Conservation (phyloP, 352 stramenopile genomes). For the Globisporangium spiculum region DNA sequence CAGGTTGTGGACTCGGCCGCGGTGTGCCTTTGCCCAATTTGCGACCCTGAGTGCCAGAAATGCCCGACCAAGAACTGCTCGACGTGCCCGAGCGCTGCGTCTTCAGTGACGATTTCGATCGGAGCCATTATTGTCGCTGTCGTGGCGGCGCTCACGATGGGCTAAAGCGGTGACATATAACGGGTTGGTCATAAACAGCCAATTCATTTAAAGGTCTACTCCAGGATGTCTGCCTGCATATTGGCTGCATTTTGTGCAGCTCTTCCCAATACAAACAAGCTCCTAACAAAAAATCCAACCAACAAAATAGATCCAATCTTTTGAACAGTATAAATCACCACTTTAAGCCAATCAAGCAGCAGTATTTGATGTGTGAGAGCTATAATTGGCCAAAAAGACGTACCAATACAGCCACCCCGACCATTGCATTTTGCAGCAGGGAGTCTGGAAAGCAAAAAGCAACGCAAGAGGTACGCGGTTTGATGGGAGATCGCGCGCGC, state of each 20-base stretch:
- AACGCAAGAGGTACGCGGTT: slow-evolving; percentile 1
- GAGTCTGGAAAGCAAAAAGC: slow-evolving; percentile 12
- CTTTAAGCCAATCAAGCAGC: neutral
- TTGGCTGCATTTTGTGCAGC: neutral
- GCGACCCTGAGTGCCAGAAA: slow-evolving; percentile 26
- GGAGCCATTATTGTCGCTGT: slow-evolving; percentile 22
- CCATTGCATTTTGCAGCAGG: slow-evolving; percentile 16
- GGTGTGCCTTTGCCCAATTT: slow-evolving; percentile 34
- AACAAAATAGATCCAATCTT: slow-evolving; percentile 15
- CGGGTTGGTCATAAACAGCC: neutral
- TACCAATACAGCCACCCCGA: slow-evolving; percentile 5
- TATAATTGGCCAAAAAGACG: slow-evolving; percentile 7
- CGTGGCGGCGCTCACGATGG: slow-evolving; percentile 21
- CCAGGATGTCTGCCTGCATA: neutral
- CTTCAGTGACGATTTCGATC: slow-evolving; percentile 26
- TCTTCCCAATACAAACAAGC: slow-evolving; percentile 11
- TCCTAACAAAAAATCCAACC: slow-evolving; percentile 5
- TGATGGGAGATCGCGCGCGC: neutral
- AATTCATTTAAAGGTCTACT: neutral
- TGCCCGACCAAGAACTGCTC: slow-evolving; percentile 24
- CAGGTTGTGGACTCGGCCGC: slow-evolving; percentile 23
- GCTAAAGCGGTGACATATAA: slow-evolving; percentile 8
- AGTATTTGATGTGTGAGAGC: neutral
- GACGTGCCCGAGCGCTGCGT: slow-evolving; percentile 26
- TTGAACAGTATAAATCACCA: neutral